Conservation (phyloP, 2,329 filamentous ascomycete genomes). For the Seiridium unicorne region DNA sequence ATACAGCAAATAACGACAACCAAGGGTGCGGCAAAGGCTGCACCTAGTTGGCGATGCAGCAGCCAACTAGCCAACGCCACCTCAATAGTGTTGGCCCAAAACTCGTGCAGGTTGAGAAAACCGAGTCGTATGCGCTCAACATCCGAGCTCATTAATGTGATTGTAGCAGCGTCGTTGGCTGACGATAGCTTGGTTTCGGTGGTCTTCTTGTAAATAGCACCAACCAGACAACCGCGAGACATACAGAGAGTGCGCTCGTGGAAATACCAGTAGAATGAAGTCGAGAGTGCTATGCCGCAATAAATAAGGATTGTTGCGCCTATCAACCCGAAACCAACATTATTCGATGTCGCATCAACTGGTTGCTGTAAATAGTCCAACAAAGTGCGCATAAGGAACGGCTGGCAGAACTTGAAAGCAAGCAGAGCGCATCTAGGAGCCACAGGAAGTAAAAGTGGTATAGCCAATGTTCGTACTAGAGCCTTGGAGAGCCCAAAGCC, state of each 20-base stretch:
- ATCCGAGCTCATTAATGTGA: slow-evolving; percentile 33
- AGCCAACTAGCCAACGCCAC: slow-evolving; percentile 5
- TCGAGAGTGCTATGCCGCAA: slow-evolving; percentile 35
- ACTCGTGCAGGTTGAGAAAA: slow-evolving; percentile 24
- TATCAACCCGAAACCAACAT: slow-evolving; percentile 20
- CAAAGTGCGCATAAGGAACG: background rate
- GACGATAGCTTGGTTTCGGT: slow-evolving; percentile 16
- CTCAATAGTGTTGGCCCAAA: slow-evolving; percentile 18
- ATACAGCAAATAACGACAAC: slow-evolving; percentile 13
- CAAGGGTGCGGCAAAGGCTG: slow-evolving; percentile 14
- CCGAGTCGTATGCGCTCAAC: slow-evolving; percentile 24
- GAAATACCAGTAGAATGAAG: slow-evolving; percentile 37
- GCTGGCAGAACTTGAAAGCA: background rate
- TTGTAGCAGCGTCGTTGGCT: slow-evolving; percentile 15
- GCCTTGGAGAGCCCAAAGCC: background rate
- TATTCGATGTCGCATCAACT: background rate
- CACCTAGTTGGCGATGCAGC: background rate
- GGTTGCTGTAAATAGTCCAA: background rate
- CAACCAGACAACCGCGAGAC: slow-evolving; percentile 26
- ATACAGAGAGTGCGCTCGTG: slow-evolving; percentile 29
- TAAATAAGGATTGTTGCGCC: slow-evolving; percentile 39
- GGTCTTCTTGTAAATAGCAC: slow-evolving; percentile 31
- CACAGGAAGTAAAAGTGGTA: background rate
- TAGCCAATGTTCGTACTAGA: background rate
- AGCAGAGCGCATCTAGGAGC: background rate